Conservation (phyloP, 2,329 filamentous ascomycete species). For the Aspergillus sp. region DNA sequence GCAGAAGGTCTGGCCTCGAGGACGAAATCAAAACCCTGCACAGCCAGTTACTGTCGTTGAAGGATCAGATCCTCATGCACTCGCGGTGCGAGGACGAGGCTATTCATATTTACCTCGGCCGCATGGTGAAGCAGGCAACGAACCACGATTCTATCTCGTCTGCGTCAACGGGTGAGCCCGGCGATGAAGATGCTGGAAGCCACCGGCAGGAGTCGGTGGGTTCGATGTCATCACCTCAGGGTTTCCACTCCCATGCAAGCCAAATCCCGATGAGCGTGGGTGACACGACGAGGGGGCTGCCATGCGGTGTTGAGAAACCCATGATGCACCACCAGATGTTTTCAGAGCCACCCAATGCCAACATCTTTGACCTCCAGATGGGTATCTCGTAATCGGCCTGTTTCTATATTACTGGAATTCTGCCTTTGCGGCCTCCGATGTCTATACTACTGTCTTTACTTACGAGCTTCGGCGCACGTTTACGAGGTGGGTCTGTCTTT, state of each 20-base stretch:
- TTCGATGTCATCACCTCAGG: not conserved
- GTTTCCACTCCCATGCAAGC: not conserved
- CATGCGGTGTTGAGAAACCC: slow-evolving; percentile 3
- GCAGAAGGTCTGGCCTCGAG: slow-evolving; percentile 33
- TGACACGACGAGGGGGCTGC: not conserved
- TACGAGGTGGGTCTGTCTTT: not conserved
- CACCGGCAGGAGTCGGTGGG: not conserved
- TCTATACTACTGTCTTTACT: not conserved
- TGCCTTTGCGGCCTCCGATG: no score
- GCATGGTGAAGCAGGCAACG: slow-evolving; percentile 41
- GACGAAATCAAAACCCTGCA: slow-evolving; percentile 36
- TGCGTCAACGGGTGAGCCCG: not conserved
- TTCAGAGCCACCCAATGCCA: not conserved
- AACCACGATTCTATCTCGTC: not conserved
- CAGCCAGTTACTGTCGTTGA: slow-evolving; percentile 39
- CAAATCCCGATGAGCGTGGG: not conserved
- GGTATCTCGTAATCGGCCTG: not conserved
- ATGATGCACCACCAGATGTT: slow-evolving; percentile 4
- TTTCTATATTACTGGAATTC: not conserved
- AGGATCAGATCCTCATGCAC: slow-evolving; percentile 42
- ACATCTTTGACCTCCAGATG: slow-evolving; percentile 8
- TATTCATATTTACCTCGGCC: slow-evolving; percentile 37
- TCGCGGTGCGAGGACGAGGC: slow-evolving; percentile 39
- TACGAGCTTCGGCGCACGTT: not conserved
- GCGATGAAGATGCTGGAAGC: not conserved